phyloP scores from a whole-genome alignment of 805 yeast species.

The Metschnikowia lochheadii region DNA sequence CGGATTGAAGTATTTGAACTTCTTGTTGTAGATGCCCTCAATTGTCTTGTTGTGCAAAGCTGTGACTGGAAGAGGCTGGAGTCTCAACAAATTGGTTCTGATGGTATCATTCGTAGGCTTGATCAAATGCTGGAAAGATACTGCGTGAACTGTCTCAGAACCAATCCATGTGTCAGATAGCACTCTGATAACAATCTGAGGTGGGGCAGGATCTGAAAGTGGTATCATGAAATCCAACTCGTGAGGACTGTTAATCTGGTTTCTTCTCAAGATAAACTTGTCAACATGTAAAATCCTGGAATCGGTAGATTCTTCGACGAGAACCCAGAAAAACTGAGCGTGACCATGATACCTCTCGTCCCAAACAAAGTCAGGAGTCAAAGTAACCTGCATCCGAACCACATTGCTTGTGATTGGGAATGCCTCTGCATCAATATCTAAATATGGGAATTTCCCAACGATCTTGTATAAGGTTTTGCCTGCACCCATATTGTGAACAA shows the following conservation, averaged over 20 bases:
- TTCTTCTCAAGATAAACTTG: slow-evolving; percentile 63
- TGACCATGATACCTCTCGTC: slow-evolving; percentile 76
- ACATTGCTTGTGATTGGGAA: slow-evolving; percentile 87
- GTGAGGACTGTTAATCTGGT: slow-evolving; percentile 51
- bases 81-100: slow-evolving; percentile 70
- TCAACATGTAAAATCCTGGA: slow-evolving; percentile 77
- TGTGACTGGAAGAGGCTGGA: slow-evolving; percentile 81
- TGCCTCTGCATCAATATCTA: slow-evolving; percentile 73
- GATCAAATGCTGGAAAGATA: slow-evolving; percentile 86
- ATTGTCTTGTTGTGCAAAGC: slow-evolving; percentile 69
- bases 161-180: slow-evolving; percentile 90
- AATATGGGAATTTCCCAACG: slow-evolving; percentile 68
- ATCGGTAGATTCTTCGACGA: slow-evolving; percentile 81
- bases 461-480: slow-evolving; percentile 60
- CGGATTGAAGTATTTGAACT: slow-evolving; percentile 88
- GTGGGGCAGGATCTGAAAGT: slow-evolving; percentile 80
- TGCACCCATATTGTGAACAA: slow-evolving; percentile 77
- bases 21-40: slow-evolving; percentile 62
- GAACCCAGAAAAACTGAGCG: slow-evolving; percentile 85
- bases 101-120: slow-evolving; percentile 85
- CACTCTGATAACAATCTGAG: slow-evolving; percentile 76
- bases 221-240: slow-evolving; percentile 93
- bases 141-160: slow-evolving; percentile 65
- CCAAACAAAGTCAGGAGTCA: slow-evolving; percentile 83
- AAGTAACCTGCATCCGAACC: slow-evolving; percentile 67